Conservation (phyloP, 1,139 yeast genomes). For the Saccharomycopsis crataegensis region DNA sequence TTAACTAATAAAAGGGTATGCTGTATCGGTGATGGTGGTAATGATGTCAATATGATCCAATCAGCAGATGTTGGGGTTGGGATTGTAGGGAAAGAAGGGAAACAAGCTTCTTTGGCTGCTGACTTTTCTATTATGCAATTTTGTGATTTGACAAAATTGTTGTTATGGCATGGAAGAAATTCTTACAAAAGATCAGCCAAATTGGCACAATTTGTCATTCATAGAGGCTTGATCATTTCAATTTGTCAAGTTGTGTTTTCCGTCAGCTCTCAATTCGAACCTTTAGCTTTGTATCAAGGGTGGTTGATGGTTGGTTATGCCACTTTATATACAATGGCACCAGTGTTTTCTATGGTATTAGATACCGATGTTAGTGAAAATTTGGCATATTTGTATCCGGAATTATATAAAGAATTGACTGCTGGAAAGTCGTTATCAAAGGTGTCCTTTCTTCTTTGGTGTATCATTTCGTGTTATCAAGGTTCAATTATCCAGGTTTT, state of each 20-base stretch:
- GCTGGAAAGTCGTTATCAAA: conserved; percentile 82
- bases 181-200: conserved; percentile 94
- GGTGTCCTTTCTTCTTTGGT: conserved; percentile 89
- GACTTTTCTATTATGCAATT: conserved; percentile 93
- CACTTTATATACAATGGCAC: conserved; percentile 95
- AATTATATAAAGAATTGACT: conserved; percentile 85
- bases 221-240: conserved; percentile 88
- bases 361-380: conserved; percentile 91
- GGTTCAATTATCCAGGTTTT: conserved; percentile 77
- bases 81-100: conserved; percentile 97
- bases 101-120: conserved; percentile 94
- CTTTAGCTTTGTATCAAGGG: conserved; percentile 89
- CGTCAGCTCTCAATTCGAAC: conserved; percentile 79
- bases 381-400: conserved; percentile 87
- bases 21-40: conserved; percentile 99
- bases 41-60: conserved; percentile 98
- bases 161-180: conserved; percentile 97
- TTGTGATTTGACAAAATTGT: conserved; percentile 75
- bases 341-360: conserved; percentile 86
- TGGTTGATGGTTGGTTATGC: conserved; percentile 99
- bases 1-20: conserved; percentile 86
- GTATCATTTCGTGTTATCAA: conserved; percentile 76
- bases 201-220: conserved; percentile 90
- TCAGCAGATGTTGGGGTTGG: conserved; percentile 99
- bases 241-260: conserved; percentile 97